Evolutionary conservation across 139 green algal genomes (phyloP).

Genomic region (Chlorella sp.): DNA sequence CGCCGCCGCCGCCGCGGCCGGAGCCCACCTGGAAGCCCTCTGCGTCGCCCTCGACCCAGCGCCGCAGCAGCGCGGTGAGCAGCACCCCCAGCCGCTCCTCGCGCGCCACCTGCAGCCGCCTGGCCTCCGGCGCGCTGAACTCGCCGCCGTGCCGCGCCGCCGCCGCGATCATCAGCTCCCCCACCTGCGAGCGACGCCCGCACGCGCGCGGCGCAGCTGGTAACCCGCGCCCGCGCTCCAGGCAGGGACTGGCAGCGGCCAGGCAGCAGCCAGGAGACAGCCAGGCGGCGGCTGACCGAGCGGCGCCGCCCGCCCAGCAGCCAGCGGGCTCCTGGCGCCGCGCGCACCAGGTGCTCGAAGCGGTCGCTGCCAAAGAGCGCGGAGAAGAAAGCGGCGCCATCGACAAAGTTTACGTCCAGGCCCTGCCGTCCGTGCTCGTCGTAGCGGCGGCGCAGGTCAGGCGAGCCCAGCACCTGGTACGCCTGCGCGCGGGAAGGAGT

Average conservation of each 20-base stretch:
- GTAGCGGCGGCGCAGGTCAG: slow-evolving; percentile 73
- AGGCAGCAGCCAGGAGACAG: no score
- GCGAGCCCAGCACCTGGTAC: slow-evolving; percentile 78
- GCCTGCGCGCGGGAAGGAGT: no score
- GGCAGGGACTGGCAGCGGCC: no score
- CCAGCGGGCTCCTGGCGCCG: no score
- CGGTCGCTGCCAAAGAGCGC: slow-evolving; percentile 87
- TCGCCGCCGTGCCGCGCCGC: slow-evolving; percentile 48
- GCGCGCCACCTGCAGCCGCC: slow-evolving; percentile 43
- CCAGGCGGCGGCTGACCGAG: no score
- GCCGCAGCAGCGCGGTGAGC: slow-evolving; percentile 67
- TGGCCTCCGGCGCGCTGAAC: slow-evolving; percentile 39
- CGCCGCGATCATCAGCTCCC: slow-evolving; percentile 80
- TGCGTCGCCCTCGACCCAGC: slow-evolving; percentile 70
- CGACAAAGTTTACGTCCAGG: slow-evolving; percentile 86
- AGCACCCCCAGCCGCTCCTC: slow-evolving; percentile 66
- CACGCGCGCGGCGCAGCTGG: no score
- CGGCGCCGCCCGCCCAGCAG: no score
- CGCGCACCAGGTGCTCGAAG: slow-evolving; percentile 69
- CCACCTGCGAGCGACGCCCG: slow-evolving; percentile 53
- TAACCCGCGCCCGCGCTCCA: no score
- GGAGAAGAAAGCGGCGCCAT: slow-evolving; percentile 78
- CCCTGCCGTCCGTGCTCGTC: slow-evolving; percentile 72
- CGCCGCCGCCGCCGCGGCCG: no score
- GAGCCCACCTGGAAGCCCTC: slow-evolving; percentile 71